Base-by-base conservation (phyloP, 2,329 filamentous ascomycete genomes). In the Fusarium globosum region DNA sequence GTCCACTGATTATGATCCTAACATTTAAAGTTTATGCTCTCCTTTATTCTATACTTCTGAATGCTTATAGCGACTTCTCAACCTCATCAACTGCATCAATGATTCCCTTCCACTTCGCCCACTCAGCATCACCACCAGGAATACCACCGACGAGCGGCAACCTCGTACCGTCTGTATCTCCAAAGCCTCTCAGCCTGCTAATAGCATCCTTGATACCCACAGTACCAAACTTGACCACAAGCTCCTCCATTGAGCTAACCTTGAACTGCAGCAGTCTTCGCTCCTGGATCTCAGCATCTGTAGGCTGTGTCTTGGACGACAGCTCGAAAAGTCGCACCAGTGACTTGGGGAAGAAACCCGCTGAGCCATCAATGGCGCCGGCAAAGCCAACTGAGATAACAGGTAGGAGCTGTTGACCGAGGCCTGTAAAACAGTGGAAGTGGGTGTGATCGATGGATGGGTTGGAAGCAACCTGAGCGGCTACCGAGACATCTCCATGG, bases 171-270 rank as follows among this genome's bases (percentile, higher is more conserved):
- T 90, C 89, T 62, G 82, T 80, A 59, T 89, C 88, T 2, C 90
- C 90, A 62, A 91, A 84, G 0, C 88, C 87, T 68, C 89, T 84
- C n/a, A 91, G 81, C 46, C 90, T 82, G 65, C 86, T 87, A 11
- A 90, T 84, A 1, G 87, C 89, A 81, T 93, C 90, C 79, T 91
- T 92, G 78, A 92, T 91, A 4, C 90, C 91, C 1, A 92, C 86
- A 1, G 88, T 88, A 1, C 90, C 90, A 79, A 86, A 89, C 69
- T 82, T 86, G 1, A 87, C 90, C 61, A 92, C 86, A 51, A 90
- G 82, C 80, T 91, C 90, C 79, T 92, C 90, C 36, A 89, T 87
- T 7, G 85, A 83, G 74, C 88, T 91, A 53, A 92, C 86, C 67
- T 85, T 87, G 79, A 87, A 92, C 80, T 92, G 90, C 74, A 92